These are phyloP conservation scores for Syncephalastrum monosporum DNA, from an alignment of 371 early-diverging fungal species.

Conservation along the genomic window DNA sequence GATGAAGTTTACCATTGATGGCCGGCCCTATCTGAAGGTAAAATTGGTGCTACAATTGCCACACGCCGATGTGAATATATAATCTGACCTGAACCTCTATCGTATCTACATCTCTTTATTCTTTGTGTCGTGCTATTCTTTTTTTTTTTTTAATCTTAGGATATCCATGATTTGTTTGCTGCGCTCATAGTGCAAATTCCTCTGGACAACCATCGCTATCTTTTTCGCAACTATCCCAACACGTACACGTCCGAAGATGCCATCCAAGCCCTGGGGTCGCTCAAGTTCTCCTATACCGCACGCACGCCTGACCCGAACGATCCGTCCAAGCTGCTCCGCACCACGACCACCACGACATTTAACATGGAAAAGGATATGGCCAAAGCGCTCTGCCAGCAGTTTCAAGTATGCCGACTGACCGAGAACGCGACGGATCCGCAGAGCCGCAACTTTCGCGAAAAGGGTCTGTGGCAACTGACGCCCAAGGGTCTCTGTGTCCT, in stretches of 20 bases:
- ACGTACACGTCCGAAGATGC: conserved; percentile 63
- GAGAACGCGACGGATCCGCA: conserved; percentile 52
- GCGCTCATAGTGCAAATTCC: conserved; percentile 60
- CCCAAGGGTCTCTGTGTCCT: conserved; percentile 58
- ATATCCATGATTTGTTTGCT: conserved; percentile 63
- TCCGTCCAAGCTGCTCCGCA: conserved; percentile 37
- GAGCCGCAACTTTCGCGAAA: conserved; percentile 52
- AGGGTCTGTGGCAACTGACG: conserved; percentile 54
- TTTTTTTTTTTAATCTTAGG: conserved; percentile 25
- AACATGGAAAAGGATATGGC: conserved; percentile 65
- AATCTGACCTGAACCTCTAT: not conserved
- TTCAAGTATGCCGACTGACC: conserved; percentile 54
- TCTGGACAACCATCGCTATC: conserved; percentile 50
- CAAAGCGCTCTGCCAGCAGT: conserved; percentile 60
- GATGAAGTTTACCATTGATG: conserved; percentile 52
- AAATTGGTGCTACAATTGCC: not conserved
- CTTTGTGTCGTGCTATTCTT: not conserved
- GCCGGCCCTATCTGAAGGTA: conserved; percentile 48
- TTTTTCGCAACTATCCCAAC: conserved; percentile 55
- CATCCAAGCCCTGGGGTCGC: conserved; percentile 45
- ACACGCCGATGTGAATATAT: not conserved
- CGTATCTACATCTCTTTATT: too few relatives aligned
- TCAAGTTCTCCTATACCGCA: conserved; percentile 56
- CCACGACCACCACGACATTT: conserved; percentile 63
- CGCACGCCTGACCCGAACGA: conserved; percentile 59